Conservation (phyloP, 352 stramenopile genomes). For the Phytophthora idaei region DNA sequence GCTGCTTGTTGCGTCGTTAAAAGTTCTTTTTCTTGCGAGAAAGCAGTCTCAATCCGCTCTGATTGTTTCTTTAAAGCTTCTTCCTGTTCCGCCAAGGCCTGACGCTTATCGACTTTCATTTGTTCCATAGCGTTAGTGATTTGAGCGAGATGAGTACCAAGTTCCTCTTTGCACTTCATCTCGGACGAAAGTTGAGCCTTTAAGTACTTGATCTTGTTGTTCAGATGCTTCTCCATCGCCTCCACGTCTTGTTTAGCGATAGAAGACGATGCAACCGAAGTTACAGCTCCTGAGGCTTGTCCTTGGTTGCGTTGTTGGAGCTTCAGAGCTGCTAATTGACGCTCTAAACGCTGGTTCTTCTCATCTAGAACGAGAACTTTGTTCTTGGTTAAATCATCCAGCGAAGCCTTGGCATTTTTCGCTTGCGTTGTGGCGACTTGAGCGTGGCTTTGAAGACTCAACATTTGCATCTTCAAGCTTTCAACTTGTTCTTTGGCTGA, state of each 20-base stretch:
- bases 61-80: conserved; percentile 61
- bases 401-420: conserved; percentile 47
- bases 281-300: conserved; percentile 7
- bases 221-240: conserved; percentile 73
- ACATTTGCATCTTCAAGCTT: conserved; percentile 47
- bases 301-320: conserved; percentile 32
- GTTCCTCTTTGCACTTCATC: conserved; percentile 87
- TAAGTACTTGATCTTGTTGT: conserved; percentile 85
- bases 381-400: conserved; percentile 61
- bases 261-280: conserved; percentile 13
- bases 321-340: conserved; percentile 54
- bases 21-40: conserved; percentile 63
- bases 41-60: conserved; percentile 50
- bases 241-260: conserved; percentile 37
- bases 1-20: conserved; percentile 45
- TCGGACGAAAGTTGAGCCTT: conserved; percentile 84
- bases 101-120: conserved; percentile 70
- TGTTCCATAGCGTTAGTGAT: conserved; percentile 69
- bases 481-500: conserved; percentile 65
- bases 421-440: conserved; percentile 59
- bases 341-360: conserved; percentile 66
- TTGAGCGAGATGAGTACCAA: conserved; percentile 66
- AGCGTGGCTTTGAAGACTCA: conserved; percentile 56
- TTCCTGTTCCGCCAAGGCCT: conserved; percentile 56
- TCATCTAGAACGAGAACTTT: conserved; percentile 62